These are phyloP conservation scores for Auricularia sp. DNA, from an alignment of 768 basidiomycete species.

Conservation along the genomic window DNA sequence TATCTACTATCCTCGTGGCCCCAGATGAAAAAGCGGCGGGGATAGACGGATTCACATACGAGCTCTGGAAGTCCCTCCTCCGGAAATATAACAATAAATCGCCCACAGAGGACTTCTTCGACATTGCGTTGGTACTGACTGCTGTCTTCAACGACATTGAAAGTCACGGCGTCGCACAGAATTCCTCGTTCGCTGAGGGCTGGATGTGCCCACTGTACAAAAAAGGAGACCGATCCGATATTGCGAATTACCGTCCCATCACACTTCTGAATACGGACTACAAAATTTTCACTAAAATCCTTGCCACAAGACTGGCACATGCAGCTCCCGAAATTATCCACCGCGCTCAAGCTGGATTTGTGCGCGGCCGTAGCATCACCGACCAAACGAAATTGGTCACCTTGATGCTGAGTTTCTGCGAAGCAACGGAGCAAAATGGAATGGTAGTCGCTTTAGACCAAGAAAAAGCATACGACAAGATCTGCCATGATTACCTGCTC, in stretches of 20 bases:
- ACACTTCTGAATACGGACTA: background rate
- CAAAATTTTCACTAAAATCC: constrained; percentile 5
- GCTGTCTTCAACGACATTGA: no score
- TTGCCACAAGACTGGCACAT: background rate
- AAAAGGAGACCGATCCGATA: no score
- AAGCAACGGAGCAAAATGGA: constrained; percentile 1
- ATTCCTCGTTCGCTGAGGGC: no score
- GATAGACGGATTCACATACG: no score
- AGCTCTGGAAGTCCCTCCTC: no score
- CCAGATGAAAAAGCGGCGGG: no score
- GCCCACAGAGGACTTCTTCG: no score
- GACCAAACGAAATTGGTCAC: constrained; percentile 8
- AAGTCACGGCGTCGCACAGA: no score
- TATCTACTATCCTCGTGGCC: no score
- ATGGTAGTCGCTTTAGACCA: constrained; percentile 8
- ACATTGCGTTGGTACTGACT: no score
- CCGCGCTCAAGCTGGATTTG: constrained; percentile 8
- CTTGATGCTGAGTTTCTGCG: constrained; percentile 1
- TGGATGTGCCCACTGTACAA: constrained; percentile 22
- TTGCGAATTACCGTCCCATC: constrained; percentile 1
- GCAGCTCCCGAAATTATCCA: background rate
- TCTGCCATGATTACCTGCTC: constrained; percentile 8
- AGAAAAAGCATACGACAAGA: constrained; percentile 9
- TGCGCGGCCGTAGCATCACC: constrained; percentile 6
- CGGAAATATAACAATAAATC: no score